Conservation (phyloP, 495 filamentous ascomycete species). For the Aspergillus bridgeri region DNA sequence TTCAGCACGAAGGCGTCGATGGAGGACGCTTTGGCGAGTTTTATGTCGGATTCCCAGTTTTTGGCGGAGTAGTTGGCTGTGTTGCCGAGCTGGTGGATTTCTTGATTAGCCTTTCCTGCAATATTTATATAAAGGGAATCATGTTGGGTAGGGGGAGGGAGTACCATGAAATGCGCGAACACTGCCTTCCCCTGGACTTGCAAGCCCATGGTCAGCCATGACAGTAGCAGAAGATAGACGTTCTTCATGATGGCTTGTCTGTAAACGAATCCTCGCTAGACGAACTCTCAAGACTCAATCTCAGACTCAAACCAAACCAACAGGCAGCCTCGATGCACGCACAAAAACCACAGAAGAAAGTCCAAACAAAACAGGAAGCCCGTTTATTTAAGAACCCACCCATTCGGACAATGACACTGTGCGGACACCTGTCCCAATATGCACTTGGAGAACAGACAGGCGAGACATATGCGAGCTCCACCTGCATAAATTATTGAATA, state of each 20-base stretch:
- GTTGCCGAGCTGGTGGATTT: constrained; percentile 34
- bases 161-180: constrained; percentile 38
- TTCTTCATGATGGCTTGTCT: not conserved
- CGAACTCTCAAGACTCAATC: too few relatives aligned
- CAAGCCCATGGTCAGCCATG: constrained; percentile 20
- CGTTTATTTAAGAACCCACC: too few relatives aligned
- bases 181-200: constrained; percentile 24
- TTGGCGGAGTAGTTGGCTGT: constrained; percentile 23
- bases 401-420: too few relatives aligned
- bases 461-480: not conserved
- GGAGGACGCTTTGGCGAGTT: constrained; percentile 52
- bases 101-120: too few relatives aligned
- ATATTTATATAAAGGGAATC: too few relatives aligned
- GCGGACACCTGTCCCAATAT: too few relatives aligned
- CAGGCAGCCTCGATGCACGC: not conserved
- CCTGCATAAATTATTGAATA: not conserved
- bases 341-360: too few relatives aligned
- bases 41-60: constrained; percentile 60
- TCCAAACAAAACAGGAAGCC: too few relatives aligned
- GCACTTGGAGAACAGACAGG: not conserved
- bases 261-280: too few relatives aligned
- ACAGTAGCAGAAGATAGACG: not conserved
- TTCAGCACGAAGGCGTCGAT: constrained; percentile 78
- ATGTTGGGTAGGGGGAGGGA: not conserved
- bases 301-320: too few relatives aligned